Conservation (phyloP, 2,329 filamentous ascomycete genomes). For the Pezicula carpinea region DNA sequence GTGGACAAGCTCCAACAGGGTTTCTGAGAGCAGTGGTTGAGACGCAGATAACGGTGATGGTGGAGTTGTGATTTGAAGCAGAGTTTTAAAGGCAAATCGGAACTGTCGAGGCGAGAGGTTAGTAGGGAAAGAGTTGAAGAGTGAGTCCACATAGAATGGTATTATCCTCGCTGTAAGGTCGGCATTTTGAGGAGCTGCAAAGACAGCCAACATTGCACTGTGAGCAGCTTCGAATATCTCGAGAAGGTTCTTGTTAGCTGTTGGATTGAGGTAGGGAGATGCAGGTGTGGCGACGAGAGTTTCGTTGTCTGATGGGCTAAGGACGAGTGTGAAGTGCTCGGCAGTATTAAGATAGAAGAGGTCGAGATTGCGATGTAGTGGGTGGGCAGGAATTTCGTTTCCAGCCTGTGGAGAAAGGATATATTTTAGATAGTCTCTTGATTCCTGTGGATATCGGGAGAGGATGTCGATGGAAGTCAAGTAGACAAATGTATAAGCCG, state of each 20-base stretch:
- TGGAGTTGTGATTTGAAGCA: constrained; percentile 61
- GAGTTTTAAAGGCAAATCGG: constrained; percentile 63
- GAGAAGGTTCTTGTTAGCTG: constrained; percentile 40
- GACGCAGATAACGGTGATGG: constrained; percentile 56
- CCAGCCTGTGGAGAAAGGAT: constrained; percentile 34
- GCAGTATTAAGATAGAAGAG: constrained; percentile 70
- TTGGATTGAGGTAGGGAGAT: constrained; percentile 55
- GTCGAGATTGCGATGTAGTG: constrained; percentile 60
- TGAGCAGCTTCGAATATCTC: constrained; percentile 71
- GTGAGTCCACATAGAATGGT: constrained; percentile 63
- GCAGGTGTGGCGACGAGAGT: constrained; percentile 57
- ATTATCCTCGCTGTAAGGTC: constrained; percentile 56
- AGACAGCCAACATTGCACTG: constrained; percentile 63
- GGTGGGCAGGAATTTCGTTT: constrained; percentile 52
- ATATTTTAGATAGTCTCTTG: constrained; percentile 50
- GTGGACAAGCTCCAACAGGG: constrained; percentile 59
- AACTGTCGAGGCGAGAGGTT: constrained; percentile 66
- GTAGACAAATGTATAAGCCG: constrained; percentile 66
- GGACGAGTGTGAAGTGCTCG: constrained; percentile 61
- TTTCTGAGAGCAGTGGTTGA: constrained; percentile 60
- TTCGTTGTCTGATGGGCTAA: constrained; percentile 53
- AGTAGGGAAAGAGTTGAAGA: constrained; percentile 62
- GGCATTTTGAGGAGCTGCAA: constrained; percentile 60
- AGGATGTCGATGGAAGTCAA: constrained; percentile 66
- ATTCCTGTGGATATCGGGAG: constrained; percentile 52